Percentiles rank a stretch among this genome's conserved stretches.
phyloP scores from a whole-genome alignment of 176 grass and related monocot genomes.

The Oryza brachyantha region DNA sequence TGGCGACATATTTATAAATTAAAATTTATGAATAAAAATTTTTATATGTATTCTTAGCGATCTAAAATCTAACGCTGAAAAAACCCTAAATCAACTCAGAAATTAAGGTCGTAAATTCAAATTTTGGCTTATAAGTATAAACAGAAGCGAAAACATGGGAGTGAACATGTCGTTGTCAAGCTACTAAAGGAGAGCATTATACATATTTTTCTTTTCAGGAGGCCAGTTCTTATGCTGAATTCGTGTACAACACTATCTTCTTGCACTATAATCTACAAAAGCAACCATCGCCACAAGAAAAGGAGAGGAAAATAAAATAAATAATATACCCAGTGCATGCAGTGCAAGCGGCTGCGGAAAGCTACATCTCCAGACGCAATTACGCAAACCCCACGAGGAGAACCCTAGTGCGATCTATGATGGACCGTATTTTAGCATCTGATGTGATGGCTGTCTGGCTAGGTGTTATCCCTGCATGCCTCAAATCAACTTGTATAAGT shows the following conservation, averaged over 20 bases:
- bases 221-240: constrained; percentile 11
- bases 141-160: too few species aligned
- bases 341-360: constrained; percentile 30
- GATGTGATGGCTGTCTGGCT: constrained; percentile 17
- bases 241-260: constrained; percentile 32
- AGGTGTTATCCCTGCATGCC: neutral
- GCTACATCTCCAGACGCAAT: constrained; percentile 18
- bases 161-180: constrained; percentile 11
- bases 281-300: neutral
- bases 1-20: too few species aligned
- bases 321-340: neutral
- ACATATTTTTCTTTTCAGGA: neutral
- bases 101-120: too few species aligned
- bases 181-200: constrained; percentile 23
- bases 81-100: too few species aligned
- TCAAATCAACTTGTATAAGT: neutral
- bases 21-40: too few species aligned
- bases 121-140: too few species aligned
- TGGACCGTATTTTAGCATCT: constrained; percentile 23
- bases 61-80: too few species aligned
- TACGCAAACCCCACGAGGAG: neutral
- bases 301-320: neutral
- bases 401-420: constrained; percentile 47
- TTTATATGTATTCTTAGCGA: too few species aligned
- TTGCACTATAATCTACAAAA: constrained; percentile 17